These are phyloP conservation scores for Ananas comosus DNA, from an alignment of 176 grass and related monocot genomes.

Conservation along the genomic window DNA sequence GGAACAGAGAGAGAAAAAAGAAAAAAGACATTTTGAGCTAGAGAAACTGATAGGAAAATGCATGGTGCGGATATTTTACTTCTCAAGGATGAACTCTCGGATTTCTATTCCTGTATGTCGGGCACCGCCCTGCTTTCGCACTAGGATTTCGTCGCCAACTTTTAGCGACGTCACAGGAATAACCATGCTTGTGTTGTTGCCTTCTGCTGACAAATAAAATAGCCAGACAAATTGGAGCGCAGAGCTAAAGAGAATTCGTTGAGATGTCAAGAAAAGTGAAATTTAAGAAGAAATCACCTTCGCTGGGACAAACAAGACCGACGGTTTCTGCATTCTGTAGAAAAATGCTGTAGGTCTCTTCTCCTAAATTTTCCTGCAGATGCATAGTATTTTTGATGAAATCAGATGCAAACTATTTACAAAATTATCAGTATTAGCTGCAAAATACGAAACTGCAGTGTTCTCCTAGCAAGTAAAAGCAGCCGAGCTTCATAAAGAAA, in stretches of 20 bases:
- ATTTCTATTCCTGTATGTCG: conserved; percentile 97
- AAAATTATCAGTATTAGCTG: neutral
- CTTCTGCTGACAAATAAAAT: neutral
- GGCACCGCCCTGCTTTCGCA: conserved; percentile 62
- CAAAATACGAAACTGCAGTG: neutral
- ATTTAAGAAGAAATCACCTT: conserved; percentile 31
- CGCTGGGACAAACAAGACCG: conserved; percentile 45
- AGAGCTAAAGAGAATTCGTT: neutral
- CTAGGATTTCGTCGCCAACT: conserved; percentile 64
- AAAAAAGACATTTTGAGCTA: no score
- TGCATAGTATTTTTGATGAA: neutral
- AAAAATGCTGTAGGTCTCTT: conserved; percentile 76
- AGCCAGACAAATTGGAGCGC: neutral
- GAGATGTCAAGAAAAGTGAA: neutral
- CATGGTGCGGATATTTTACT: conserved; percentile 6
- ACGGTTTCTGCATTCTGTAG: conserved; percentile 95
- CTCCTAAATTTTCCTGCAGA: conserved; percentile 37
- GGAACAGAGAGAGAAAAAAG: conserved; percentile 1
- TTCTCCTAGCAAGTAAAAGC: neutral
- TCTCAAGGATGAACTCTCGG: conserved; percentile 81
- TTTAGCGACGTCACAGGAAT: conserved; percentile 88
- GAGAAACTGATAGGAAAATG: neutral
- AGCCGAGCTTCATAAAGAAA: no score
- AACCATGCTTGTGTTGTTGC: conserved; percentile 26
- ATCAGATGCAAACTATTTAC: neutral